phyloP scores from a whole-genome alignment of 495 filamentous ascomycete species.

The Pyrenula massariospora region DNA sequence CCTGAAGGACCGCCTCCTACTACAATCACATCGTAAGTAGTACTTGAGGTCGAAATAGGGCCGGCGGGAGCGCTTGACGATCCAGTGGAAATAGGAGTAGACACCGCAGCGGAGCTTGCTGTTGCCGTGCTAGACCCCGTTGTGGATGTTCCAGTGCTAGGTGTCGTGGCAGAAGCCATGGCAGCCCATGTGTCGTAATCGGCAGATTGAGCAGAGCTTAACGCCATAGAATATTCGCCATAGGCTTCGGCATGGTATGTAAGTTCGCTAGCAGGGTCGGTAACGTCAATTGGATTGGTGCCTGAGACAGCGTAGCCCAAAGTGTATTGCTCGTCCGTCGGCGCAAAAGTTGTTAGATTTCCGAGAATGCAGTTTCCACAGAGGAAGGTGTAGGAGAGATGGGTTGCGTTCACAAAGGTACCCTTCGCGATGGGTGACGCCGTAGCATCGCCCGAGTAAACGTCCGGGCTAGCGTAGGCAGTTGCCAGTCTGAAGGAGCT shows the following conservation, averaged over 20 bases:
- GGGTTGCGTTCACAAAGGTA: conserved; percentile 22
- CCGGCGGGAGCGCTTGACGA: conserved; percentile 2
- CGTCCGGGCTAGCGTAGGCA: conserved; percentile 9
- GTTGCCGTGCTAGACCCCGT: conserved; percentile 4
- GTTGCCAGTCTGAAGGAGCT: conserved; percentile 20
- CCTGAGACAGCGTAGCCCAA: conserved; percentile 19
- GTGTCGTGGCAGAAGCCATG: conserved; percentile 5
- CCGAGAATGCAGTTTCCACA: conserved; percentile 20
- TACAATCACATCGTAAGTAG: conserved; percentile 14
- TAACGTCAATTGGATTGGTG: conserved; percentile 5
- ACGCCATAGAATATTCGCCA: conserved; percentile 18
- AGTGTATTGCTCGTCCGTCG: conserved; percentile 6
- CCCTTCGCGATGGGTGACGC: conserved; percentile 19
- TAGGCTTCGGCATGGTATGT: conserved; percentile 23
- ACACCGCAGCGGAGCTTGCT: neutral
- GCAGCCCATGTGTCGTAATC: conserved; percentile 18
- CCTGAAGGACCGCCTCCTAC: conserved; percentile 20
- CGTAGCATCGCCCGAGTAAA: conserved; percentile 9
- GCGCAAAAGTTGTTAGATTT: conserved; percentile 9
- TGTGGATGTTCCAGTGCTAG: neutral
- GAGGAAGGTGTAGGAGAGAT: conserved; percentile 25
- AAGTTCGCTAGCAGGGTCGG: conserved; percentile 7
- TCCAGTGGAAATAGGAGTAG: neutral
- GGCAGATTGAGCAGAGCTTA: conserved; percentile 13
- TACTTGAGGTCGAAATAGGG: conserved; percentile 3